Conservation (phyloP, 257 asterid species). For the Solanum chilense region DNA sequence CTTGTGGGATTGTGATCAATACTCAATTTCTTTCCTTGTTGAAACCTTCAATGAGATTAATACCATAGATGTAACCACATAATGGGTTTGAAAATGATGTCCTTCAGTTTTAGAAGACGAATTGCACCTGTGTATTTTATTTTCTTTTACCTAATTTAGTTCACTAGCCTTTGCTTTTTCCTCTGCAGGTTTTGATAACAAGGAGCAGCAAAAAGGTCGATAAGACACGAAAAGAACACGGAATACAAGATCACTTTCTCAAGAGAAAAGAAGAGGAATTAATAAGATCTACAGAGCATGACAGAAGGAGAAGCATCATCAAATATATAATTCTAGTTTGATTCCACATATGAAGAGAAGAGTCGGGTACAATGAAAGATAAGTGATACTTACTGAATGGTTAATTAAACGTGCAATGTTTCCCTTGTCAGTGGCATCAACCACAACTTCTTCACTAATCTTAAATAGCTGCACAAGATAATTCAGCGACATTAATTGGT, state of each 20-base stretch:
- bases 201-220: not conserved
- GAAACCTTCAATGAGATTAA: not conserved
- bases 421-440: slow-evolving; percentile 96
- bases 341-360: not conserved
- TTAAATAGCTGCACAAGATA: slow-evolving; percentile 65
- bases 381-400: slow-evolving; percentile 62
- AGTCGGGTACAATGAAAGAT: not conserved
- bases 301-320: not conserved
- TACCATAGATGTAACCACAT: not conserved
- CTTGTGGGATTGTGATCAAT: not conserved
- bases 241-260: not conserved
- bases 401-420: slow-evolving; percentile 93
- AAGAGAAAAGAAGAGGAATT: not conserved
- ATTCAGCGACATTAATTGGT: not conserved
- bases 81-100: not conserved
- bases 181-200: not conserved
- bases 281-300: not conserved
- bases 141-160: not conserved
- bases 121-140: not conserved
- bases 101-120: not conserved
- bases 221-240: not conserved
- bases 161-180: not conserved
- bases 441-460: slow-evolving; percentile 95
- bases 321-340: not conserved
- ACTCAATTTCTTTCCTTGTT: not conserved